Percentiles rank a stretch among this genome's conserved stretches.
Conservation (phyloP, 2,329 filamentous ascomycete species). For the Coniochaeta sp. region DNA sequence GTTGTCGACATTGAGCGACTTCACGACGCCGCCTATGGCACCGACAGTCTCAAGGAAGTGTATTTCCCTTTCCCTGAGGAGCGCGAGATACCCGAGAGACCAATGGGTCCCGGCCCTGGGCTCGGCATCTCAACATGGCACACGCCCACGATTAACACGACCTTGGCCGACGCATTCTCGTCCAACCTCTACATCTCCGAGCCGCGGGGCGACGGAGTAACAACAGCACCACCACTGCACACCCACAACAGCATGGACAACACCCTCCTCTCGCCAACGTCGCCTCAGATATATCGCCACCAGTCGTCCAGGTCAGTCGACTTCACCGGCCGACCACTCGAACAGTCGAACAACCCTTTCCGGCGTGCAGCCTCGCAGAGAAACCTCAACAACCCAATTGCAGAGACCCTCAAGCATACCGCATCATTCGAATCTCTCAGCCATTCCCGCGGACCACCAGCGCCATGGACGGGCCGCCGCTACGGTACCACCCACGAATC, state of each 20-base stretch:
- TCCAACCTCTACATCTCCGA: conserved; percentile 1
- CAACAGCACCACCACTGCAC: background rate
- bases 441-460: background rate
- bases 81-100: background rate
- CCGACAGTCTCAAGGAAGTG: background rate
- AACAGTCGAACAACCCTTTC: conserved; percentile 1
- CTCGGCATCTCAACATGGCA: background rate
- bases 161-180: background rate
- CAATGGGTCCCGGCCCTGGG: background rate
- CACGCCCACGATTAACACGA: background rate
- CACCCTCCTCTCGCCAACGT: background rate
- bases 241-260: background rate
- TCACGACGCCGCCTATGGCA: background rate
- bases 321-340: background rate
- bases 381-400: conserved; percentile 1
- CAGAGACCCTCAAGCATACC: background rate
- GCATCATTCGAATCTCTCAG: background rate
- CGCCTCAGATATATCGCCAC: background rate
- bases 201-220: background rate
- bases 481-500: background rate
- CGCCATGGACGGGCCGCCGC: background rate
- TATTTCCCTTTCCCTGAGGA: no score
- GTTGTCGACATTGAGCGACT: background rate
- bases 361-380: background rate
- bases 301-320: background rate